These are phyloP conservation scores for Claviceps africana DNA, from an alignment of 2,329 filamentous ascomycete species.

Conservation along the genomic window DNA sequence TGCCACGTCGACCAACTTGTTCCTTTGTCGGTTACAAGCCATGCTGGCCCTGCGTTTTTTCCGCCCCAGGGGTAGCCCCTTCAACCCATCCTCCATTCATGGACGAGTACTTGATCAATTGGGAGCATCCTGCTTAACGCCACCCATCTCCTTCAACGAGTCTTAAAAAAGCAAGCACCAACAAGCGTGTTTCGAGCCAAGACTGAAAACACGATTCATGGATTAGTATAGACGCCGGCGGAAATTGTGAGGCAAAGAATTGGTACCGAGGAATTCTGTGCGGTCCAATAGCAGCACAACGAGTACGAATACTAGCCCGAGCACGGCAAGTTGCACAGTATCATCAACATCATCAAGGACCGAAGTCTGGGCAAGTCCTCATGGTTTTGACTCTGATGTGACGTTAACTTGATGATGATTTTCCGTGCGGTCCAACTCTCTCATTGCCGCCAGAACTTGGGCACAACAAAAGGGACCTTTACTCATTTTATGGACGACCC, in stretches of 20 bases:
- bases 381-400: too few relatives aligned
- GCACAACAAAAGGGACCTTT: too few relatives aligned
- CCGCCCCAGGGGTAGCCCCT: too few relatives aligned
- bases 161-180: slow-evolving; percentile 10
- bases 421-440: too few relatives aligned
- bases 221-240: slow-evolving; percentile 4
- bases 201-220: slow-evolving; percentile 21
- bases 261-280: slow-evolving; percentile 34
- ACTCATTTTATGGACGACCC: too few relatives aligned
- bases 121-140: too few relatives aligned
- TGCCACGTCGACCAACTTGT: neutral
- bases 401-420: too few relatives aligned
- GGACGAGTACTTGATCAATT: too few relatives aligned
- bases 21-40: neutral
- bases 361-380: slow-evolving; percentile 23
- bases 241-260: slow-evolving; percentile 23
- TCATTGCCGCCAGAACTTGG: too few relatives aligned
- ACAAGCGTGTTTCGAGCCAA: slow-evolving; percentile 15
- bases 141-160: slow-evolving; percentile 12
- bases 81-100: too few relatives aligned
- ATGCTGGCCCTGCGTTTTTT: slow-evolving; percentile 1
- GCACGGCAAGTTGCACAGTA: slow-evolving; percentile 30
- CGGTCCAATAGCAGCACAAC: slow-evolving; percentile 28
- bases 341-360: slow-evolving; percentile 32
- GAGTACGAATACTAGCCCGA: slow-evolving; percentile 24